Percentiles rank a stretch among this genome's conserved stretches.
These are phyloP conservation scores for Cenchrus purpureus DNA, from an alignment of 176 grass and related monocot genomes.

Conservation along the genomic window DNA sequence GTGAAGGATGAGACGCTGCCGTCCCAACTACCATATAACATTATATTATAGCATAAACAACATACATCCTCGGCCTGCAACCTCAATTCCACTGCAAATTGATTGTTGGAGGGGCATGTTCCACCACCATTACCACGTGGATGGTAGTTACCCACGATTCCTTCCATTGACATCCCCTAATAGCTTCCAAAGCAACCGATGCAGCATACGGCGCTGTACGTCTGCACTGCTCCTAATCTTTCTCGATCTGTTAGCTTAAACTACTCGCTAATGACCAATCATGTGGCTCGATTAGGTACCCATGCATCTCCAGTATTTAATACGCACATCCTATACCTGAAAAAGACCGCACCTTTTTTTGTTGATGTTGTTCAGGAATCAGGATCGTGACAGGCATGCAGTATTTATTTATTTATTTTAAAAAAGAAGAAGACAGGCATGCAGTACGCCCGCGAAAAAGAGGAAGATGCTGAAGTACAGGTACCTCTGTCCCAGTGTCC, in stretches of 20 bases:
- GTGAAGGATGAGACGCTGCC: slow-evolving; percentile 12
- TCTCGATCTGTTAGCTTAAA: slow-evolving; percentile 3
- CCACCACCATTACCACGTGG: slow-evolving; percentile 41
- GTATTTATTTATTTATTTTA: neutral
- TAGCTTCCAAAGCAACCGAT: slow-evolving; percentile 10
- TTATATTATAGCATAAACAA: neutral
- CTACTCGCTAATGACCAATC: neutral
- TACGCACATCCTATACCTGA: neutral
- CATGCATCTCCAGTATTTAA: neutral
- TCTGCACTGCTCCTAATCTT: neutral
- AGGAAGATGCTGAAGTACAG: neutral
- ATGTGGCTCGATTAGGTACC: neutral
- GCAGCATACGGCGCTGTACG: neutral
- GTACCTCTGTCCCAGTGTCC: neutral
- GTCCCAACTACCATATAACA: slow-evolving; percentile 37
- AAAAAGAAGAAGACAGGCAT: no score
- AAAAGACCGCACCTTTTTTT: neutral
- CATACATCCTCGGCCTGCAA: neutral
- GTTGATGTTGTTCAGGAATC: neutral
- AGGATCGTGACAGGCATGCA: neutral
- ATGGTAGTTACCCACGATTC: slow-evolving; percentile 20
- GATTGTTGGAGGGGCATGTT: slow-evolving; percentile 41
- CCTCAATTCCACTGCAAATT: slow-evolving; percentile 25
- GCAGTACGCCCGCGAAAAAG: neutral
- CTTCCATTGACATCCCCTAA: neutral